Base-by-base conservation (phyloP, 768 basidiomycete species). In the Kwoniella bestiolae region DNA sequence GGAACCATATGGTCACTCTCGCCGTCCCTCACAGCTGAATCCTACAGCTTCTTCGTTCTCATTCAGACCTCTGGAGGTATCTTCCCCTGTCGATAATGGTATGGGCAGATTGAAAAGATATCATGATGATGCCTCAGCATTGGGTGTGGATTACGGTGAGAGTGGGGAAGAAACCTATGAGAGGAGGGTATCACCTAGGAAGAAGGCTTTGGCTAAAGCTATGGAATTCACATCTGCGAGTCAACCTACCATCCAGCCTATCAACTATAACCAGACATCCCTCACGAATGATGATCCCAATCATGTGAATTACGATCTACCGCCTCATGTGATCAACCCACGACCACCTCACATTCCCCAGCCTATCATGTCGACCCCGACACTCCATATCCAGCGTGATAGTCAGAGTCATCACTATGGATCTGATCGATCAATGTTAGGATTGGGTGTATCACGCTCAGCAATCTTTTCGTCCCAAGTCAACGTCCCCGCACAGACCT, bases 61-160 rank as follows among this genome's bases (percentile, higher is more conserved):
- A 7, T 49, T 49, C 25, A 6, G 32, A n/a, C 58, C 58, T 7
- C 26, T 60, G 29, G 58, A 50, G 16, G 34, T 49, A 5, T 21
- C 18, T 12, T 5, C 58, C 11, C n/a, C 58, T 2, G 18, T 34
- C n/a, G 46, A 60, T 18, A 21, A 26, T 35, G 58, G 58, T 8
- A 32, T 49, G 18, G 21, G 47, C 8, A 47, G 58, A 26, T 25
- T 60, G n/a, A 60, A 60, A 26, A 50, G 58, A 23, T 50, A 60
- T 50, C 58, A 60, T 50, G 58, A 60, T 50, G 58, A 60, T 35
- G 31, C 58, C 11, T 60, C 58, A 26, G 58, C 46, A 21, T 21
- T 60, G 3, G 58, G 46, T 9, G n/a, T 60, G 14, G 58, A 60
- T 35, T 60, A 49, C 21, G 29, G 41, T 18, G 45, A 47, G 3